A percentile compares a stretch with the other conserved stretches of the same genome.
Conservation (phyloP, 1,139 yeast species). For the Pichia sp. region DNA sequence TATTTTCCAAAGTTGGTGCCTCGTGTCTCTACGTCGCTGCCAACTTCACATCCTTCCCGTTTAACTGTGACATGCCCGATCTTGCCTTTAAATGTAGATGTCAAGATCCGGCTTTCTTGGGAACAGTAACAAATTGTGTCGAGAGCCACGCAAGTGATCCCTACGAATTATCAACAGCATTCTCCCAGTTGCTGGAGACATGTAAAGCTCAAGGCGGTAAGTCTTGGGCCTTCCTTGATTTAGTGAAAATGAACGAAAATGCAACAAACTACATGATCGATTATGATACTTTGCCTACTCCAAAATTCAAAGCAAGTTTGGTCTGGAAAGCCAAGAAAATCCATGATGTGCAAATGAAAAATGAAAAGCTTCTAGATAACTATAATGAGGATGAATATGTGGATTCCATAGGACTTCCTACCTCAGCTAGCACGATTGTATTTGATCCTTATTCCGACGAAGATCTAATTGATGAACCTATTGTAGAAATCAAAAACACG, state of each 20-base stretch:
- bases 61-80: conserved; percentile 30
- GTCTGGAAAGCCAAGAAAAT: conserved; percentile 15
- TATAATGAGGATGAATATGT: background rate
- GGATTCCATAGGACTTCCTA: background rate
- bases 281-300: conserved; percentile 13
- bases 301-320: conserved; percentile 14
- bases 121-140: conserved; percentile 34
- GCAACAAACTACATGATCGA: conserved; percentile 24
- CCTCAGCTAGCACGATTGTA: background rate
- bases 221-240: conserved; percentile 26
- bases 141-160: conserved; percentile 29
- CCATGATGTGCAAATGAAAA: conserved; percentile 6
- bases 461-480: background rate
- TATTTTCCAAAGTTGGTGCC: conserved; percentile 32
- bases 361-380: background rate
- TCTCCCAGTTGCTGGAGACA: conserved; percentile 30
- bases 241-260: conserved; percentile 28
- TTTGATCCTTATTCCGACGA: background rate
- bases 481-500: background rate
- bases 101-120: conserved; percentile 31
- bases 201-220: conserved; percentile 32
- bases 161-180: conserved; percentile 29
- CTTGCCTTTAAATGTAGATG: conserved; percentile 33
- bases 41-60: conserved; percentile 32
- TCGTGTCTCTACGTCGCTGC: conserved; percentile 32